Percentiles rank a stretch among this genome's conserved stretches.
Evolutionary conservation across 2,329 filamentous ascomycete species (phyloP).

Genomic region (Fusarium domesticum): DNA sequence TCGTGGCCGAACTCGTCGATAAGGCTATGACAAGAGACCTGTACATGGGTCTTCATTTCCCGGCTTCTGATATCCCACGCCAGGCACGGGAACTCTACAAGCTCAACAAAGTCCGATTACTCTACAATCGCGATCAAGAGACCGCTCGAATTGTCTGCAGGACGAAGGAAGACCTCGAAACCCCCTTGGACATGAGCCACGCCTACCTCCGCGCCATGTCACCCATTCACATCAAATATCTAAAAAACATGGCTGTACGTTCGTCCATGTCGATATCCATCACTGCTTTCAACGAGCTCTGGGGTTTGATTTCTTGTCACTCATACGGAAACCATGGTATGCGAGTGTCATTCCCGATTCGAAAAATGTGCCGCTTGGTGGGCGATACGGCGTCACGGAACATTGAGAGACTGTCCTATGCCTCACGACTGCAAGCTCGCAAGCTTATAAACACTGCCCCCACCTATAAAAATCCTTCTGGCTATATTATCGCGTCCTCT

Average conservation of each 20-base stretch:
- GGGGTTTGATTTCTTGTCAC: constrained; percentile 86
- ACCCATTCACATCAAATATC: constrained; percentile 83
- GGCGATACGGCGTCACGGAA: constrained; percentile 84
- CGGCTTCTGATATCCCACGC: constrained; percentile 80
- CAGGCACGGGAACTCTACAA: constrained; percentile 88
- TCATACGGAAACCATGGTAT: constrained; percentile 74
- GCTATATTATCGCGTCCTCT: constrained; percentile 86
- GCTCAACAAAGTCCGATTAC: constrained; percentile 80
- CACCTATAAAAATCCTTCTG: constrained; percentile 76
- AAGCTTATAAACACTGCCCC: constrained; percentile 86
- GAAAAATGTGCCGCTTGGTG: constrained; percentile 86
- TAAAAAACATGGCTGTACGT: constrained; percentile 85
- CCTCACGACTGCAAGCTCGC: constrained; percentile 76
- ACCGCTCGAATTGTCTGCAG: constrained; percentile 81
- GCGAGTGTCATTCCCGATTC: constrained; percentile 87
- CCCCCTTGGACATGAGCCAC: constrained; percentile 78
- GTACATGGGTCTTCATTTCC: constrained; percentile 85
- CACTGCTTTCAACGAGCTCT: constrained; percentile 79
- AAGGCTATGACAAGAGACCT: constrained; percentile 75
- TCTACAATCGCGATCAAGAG: constrained; percentile 80
- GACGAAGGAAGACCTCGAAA: constrained; percentile 67
- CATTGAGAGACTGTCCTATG: constrained; percentile 83
- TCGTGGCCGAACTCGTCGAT: constrained; percentile 84
- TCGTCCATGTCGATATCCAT: constrained; percentile 94
- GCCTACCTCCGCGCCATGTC: constrained; percentile 86